Evolutionary conservation across 2,329 filamentous ascomycete species (phyloP).

Genomic region (Lanzia echinophila): DNA sequence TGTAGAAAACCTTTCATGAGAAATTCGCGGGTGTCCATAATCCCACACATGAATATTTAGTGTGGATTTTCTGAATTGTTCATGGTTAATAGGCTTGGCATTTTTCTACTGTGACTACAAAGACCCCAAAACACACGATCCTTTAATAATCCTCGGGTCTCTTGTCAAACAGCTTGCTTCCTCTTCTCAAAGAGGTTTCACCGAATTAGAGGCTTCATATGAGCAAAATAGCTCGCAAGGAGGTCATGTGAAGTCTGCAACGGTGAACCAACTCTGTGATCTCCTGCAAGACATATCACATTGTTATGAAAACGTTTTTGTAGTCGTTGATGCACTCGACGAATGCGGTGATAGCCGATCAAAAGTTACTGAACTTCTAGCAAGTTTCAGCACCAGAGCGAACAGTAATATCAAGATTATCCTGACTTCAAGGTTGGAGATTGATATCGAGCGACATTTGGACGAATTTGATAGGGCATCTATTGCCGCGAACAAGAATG

Average conservation of each 20-base stretch:
- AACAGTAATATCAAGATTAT: conserved; percentile 12
- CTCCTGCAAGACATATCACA: neutral
- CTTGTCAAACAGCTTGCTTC: neutral
- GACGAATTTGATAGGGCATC: conserved; percentile 5
- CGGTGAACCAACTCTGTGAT: neutral
- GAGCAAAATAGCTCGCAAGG: too few relatives aligned
- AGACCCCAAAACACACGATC: neutral
- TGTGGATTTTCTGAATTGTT: too few relatives aligned
- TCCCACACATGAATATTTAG: too few relatives aligned
- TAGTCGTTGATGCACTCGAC: conserved; percentile 10
- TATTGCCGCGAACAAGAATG: conserved; percentile 13
- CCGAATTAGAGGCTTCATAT: neutral
- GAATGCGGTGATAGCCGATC: neutral
- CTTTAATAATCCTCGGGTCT: neutral
- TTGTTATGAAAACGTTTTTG: neutral
- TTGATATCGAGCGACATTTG: conserved; percentile 12
- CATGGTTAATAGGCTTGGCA: too few relatives aligned
- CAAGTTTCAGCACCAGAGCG: conserved; percentile 1
- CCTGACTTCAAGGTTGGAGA: conserved; percentile 10
- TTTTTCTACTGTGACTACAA: conserved; percentile 2
- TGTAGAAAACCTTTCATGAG: too few relatives aligned
- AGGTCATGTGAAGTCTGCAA: too few relatives aligned
- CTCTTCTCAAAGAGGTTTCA: neutral
- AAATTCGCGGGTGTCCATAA: too few relatives aligned
- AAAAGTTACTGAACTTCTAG: conserved; percentile 1